These are phyloP conservation scores for Penicilliopsis zonata DNA, from an alignment of 495 filamentous ascomycete species.

Conservation along the genomic window DNA sequence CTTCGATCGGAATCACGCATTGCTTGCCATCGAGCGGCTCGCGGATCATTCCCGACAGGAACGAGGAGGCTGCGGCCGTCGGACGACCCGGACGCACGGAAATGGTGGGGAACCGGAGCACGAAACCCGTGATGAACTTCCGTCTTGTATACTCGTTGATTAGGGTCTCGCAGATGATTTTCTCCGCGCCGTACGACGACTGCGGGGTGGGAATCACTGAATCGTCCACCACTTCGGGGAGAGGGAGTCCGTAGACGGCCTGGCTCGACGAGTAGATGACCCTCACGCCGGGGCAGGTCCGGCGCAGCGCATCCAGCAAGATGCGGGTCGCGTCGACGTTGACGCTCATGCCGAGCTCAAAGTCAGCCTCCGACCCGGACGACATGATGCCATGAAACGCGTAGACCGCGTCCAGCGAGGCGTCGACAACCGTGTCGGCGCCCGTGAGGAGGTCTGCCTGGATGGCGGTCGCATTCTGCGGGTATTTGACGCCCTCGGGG, in stretches of 20 bases:
- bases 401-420: constrained; percentile 50
- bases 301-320: constrained; percentile 45
- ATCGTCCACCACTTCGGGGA: constrained; percentile 39
- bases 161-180: constrained; percentile 58
- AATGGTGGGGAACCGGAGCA: constrained; percentile 60
- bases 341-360: constrained; percentile 55
- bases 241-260: constrained; percentile 45
- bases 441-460: constrained; percentile 45
- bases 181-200: constrained; percentile 62
- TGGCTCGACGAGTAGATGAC: constrained; percentile 49
- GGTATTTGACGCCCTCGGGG: constrained; percentile 35
- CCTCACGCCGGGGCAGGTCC: constrained; percentile 42
- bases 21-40: constrained; percentile 46
- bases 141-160: constrained; percentile 62
- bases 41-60: constrained; percentile 57
- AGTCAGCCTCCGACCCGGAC: constrained; percentile 56
- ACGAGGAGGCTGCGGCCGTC: constrained; percentile 55
- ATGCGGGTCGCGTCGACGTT: constrained; percentile 59
- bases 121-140: constrained; percentile 51
- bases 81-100: constrained; percentile 58
- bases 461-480: constrained; percentile 39
- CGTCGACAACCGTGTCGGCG: constrained; percentile 36
- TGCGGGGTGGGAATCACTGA: constrained; percentile 51
- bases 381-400: constrained; percentile 79
- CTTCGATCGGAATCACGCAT: constrained; percentile 49